Conservation (phyloP, 2,329 filamentous ascomycete genomes). For the Fusarium musae region DNA sequence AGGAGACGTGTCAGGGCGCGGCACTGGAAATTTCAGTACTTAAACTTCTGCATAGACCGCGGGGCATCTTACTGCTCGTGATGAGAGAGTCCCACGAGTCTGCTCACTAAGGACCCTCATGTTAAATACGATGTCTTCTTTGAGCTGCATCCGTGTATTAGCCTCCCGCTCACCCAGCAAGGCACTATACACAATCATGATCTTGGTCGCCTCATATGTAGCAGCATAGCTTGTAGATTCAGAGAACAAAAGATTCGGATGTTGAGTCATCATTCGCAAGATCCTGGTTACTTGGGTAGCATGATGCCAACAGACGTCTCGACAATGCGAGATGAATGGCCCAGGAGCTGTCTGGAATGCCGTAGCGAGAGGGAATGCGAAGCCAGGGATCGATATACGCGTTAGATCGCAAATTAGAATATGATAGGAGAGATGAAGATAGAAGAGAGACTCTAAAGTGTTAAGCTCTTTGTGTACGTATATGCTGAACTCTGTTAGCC, state of each 20-base stretch:
- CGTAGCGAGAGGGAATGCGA: conserved; percentile 5
- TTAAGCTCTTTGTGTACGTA: not conserved
- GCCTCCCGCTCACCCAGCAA: not conserved
- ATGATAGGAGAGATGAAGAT: conserved; percentile 3
- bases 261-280: not conserved
- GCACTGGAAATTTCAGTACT: not conserved
- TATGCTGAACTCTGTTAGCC: not conserved
- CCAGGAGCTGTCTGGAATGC: not conserved
- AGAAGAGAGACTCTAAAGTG: not conserved
- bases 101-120: not conserved
- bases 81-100: not conserved
- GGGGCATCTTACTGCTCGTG: not conserved
- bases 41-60: no score
- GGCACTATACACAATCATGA: not conserved
- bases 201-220: not conserved
- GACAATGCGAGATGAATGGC: not conserved
- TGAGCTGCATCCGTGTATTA: not conserved
- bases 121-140: not conserved
- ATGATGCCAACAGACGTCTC: conserved; percentile 4
- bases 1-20: not conserved
- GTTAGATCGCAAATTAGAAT: conserved; percentile 14
- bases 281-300: not conserved
- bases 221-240: not conserved
- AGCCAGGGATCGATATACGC: conserved; percentile 3
- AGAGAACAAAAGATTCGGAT: not conserved